phyloP scores from a whole-genome alignment of 1,284 basidiomycete genomes.

The Gymnopus androsaceus region DNA sequence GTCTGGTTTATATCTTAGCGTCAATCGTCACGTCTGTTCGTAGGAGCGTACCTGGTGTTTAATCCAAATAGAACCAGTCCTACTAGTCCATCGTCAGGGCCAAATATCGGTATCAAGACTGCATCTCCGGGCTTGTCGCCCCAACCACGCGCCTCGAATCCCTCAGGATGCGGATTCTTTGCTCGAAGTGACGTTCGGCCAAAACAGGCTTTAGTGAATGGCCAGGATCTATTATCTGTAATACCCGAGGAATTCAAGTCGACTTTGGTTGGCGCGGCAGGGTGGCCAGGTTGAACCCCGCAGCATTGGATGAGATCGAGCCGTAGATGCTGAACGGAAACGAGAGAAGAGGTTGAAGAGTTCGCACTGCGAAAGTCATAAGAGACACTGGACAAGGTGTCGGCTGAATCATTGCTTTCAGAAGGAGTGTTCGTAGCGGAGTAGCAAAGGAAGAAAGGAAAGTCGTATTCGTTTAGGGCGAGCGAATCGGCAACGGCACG shows the following conservation, averaged over 20 bases:
- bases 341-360: not conserved
- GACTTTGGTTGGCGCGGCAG: not conserved
- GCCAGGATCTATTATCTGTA: slow-evolving; percentile 1
- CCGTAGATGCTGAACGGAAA: not conserved
- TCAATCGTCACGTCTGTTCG: not conserved
- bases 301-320: slow-evolving; percentile 5
- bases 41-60: slow-evolving; percentile 23
- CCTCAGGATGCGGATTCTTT: slow-evolving; percentile 6
- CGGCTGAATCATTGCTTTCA: not conserved
- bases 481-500: slow-evolving; percentile 13
- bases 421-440: not conserved
- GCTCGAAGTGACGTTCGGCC: not conserved
- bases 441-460: slow-evolving; percentile 21
- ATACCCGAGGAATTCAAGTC: not conserved
- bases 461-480: slow-evolving; percentile 15
- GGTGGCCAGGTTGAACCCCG: slow-evolving; percentile 10
- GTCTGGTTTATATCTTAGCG: not conserved
- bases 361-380: not conserved
- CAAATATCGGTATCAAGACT: slow-evolving; percentile 25
- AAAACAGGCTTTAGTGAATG: slow-evolving; percentile 1
- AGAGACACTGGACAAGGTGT: not conserved
- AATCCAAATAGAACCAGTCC: slow-evolving; percentile 25
- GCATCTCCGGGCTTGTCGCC: slow-evolving; percentile 25
- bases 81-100: slow-evolving; percentile 18
- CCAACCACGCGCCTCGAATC: slow-evolving; percentile 21